Evolutionary conservation across 768 basidiomycete species (phyloP), one percentile per base, ranked within the genome.

Genomic region (Chalciporus pseudorubinellus): DNA sequence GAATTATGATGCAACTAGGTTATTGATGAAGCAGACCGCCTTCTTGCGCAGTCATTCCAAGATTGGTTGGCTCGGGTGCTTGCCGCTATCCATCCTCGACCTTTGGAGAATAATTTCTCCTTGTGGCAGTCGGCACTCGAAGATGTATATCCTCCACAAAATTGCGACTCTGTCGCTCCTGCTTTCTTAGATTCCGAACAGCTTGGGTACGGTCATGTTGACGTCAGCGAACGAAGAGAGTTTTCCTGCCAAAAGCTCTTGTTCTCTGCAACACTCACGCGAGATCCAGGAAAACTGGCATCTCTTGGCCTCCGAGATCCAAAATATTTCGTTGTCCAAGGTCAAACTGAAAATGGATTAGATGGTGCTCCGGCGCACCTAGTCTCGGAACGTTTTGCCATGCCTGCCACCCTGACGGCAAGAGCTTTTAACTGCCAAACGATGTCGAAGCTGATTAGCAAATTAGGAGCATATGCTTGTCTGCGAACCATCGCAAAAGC

Each of bases 21-120:
- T 24, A 92, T 99, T 50, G 97, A 99, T 67, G 97, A 99, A 72
- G 97, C 97, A 0, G 97, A 99, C 65, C 82, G 94, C n/a, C 77
- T 99, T 0, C 77, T 99, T 9, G 87, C 89, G 10, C 94, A 98
- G 66, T 92, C 92, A 1, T 98, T 97, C 72, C 94, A 98, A 69
- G 90, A 92, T 65, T 99, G 95, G 95, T 74, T 98, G 3, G 79
- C 81, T 6, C 84, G 85, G 61, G 89, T 98, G 4, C 74, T 97
- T 8, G 72, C 79, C n/a, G 92, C 91, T 7, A 88, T 84, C 10
- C 79, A 72, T 33, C 74, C 77, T 66, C 57, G 75, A 63, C 51
- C 58, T 40, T 44, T 39, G 18, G 44, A 50, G 20, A 51, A 28
- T 22, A 18, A 31, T 13, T 39, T 45, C 14, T 43, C 31, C 4